Evolutionary conservation across 2,329 filamentous ascomycete genomes (phyloP), one percentile per base, ranked within the genome.

Genomic region (Xylaria multiplex): DNA sequence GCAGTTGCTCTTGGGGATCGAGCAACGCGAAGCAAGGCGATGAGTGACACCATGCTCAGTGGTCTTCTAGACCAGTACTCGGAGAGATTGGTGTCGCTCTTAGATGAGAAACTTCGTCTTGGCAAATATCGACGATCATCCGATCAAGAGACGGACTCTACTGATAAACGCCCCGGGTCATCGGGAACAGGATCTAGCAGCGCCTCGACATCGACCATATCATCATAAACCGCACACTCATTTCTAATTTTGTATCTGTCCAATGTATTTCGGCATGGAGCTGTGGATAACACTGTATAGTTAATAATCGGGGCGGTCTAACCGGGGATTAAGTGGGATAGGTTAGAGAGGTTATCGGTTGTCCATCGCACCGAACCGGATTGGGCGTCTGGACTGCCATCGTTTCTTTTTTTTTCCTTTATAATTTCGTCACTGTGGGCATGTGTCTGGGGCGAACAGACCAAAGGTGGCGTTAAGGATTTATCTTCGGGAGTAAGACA

Each of bases 61-160:
- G 89, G 88, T 56, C 79, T 93, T 50, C 80, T 94, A 7, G 91
- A 93, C 70, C 88, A 92, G 78, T 93, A 93, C 73, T 92, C 90
- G 2, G 90, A 93, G 73, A 84, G 88, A 66, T 80, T 94, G 54
- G 87, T 93, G 6, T 87, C 83, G 52, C 83, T 93, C 77, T 82
- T 94, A 50, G 91, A 93, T 69, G 89, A 93, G 77, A 91, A 91
- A 76, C 83, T 93, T 57, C 80, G 84, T 53, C 77, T 88, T 40
- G 60, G 59, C 24, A 62, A 63, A 22, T 60, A 65, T 59, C 67
- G 59, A 50, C 55, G 62, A 27, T 49, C 52, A 9, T 68, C 66
- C 3, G 66, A 68, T 60, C 66, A 64, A 49, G 68, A 70, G 11
- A 64, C 53, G 19, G 66, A 70, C 48, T 68, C 52, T 45, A 45